Evolutionary conservation across 2,329 filamentous ascomycete species (phyloP).

Genomic region (Anthostomella pinea): DNA sequence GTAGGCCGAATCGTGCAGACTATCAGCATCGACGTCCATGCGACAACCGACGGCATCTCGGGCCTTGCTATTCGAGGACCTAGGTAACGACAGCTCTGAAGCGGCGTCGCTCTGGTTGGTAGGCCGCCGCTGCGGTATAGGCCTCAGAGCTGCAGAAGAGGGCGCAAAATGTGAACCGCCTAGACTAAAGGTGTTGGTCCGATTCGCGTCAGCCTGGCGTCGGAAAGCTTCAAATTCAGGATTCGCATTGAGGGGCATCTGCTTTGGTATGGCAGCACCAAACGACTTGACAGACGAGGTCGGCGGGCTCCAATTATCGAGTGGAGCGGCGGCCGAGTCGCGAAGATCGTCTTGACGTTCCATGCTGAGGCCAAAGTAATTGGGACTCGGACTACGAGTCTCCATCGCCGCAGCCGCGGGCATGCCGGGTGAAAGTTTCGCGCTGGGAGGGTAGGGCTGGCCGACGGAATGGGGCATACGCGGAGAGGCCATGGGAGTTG

Average conservation of each 20-base stretch:
- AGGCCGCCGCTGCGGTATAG: conserved; percentile 45
- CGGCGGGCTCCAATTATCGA: conserved; percentile 72
- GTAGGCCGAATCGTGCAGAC: conserved; percentile 51
- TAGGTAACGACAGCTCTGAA: conserved; percentile 32
- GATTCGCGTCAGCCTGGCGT: conserved; percentile 66
- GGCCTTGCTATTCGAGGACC: conserved; percentile 17
- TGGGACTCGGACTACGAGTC: conserved; percentile 65
- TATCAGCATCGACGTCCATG: conserved; percentile 47
- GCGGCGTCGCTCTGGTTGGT: conserved; percentile 46
- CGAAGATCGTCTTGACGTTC: conserved; percentile 59
- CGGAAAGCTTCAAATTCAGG: conserved; percentile 80
- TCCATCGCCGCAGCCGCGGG: conserved; percentile 32
- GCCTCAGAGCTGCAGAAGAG: conserved; percentile 33
- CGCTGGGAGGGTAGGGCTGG: conserved; percentile 48
- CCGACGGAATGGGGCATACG: conserved; percentile 52
- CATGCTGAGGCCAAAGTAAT: conserved; percentile 79
- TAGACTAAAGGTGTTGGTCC: conserved; percentile 47
- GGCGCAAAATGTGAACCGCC: conserved; percentile 45
- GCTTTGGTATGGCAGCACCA: conserved; percentile 63
- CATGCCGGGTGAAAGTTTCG: conserved; percentile 38
- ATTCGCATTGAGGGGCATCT: conserved; percentile 70
- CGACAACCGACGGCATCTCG: conserved; percentile 21
- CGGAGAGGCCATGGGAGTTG: conserved; percentile 53
- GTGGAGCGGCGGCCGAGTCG: conserved; percentile 61
- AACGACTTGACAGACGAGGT: conserved; percentile 71